Evolutionary conservation across 768 basidiomycete species (phyloP).

Genomic region (Auriscalpium microsporum): DNA sequence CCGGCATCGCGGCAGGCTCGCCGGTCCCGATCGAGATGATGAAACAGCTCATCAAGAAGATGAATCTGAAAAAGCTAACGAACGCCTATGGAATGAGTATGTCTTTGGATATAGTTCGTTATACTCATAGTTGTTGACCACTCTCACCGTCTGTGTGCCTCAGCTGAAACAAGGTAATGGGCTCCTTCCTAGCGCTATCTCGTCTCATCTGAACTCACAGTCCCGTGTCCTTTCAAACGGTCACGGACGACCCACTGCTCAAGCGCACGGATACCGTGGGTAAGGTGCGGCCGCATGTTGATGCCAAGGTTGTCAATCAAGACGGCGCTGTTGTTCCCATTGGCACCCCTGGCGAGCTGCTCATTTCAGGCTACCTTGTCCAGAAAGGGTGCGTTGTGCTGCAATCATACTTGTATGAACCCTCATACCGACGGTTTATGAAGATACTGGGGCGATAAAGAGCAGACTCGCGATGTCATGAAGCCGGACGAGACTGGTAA

Average conservation of each 20-base stretch:
- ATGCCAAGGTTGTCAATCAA: conserved; percentile 58
- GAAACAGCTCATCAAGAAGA: conserved; percentile 55
- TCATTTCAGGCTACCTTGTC: conserved; percentile 65
- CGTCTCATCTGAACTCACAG: conserved; percentile 26
- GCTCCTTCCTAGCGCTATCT: neutral
- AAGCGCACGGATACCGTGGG: conserved; percentile 83
- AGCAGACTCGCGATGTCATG: conserved; percentile 57
- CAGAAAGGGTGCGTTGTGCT: conserved; percentile 58
- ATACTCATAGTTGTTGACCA: neutral
- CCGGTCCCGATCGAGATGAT: conserved; percentile 75
- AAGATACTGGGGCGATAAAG: conserved; percentile 72
- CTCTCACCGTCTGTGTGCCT: neutral
- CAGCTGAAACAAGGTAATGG: conserved; percentile 63
- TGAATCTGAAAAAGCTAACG: conserved; percentile 65
- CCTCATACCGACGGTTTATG: neutral
- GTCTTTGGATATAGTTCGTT: conserved; percentile 18
- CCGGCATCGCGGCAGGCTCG: conserved; percentile 77
- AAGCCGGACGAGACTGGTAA: conserved; percentile 41
- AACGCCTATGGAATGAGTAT: conserved; percentile 84
- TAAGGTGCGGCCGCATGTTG: conserved; percentile 65
- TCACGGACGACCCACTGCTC: conserved; percentile 53
- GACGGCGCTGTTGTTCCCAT: conserved; percentile 60
- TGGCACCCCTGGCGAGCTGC: conserved; percentile 66
- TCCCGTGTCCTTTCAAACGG: conserved; percentile 80
- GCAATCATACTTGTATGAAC: no score